phyloP scores from a whole-genome alignment of 1,284 basidiomycete genomes.

The Heterobasidion irregulare region DNA sequence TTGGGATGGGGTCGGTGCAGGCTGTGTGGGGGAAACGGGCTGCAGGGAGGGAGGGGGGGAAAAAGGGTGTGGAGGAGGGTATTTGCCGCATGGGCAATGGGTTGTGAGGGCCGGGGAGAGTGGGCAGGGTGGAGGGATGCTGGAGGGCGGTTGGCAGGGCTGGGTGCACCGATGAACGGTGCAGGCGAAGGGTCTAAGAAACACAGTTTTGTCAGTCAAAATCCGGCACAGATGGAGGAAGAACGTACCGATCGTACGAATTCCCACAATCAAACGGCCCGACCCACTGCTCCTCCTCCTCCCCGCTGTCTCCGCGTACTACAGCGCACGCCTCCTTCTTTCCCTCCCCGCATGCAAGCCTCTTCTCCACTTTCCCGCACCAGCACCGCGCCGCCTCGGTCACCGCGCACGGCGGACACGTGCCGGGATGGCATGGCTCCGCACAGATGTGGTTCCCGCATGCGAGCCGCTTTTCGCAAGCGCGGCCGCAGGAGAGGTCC shows the following conservation, averaged over 20 bases:
- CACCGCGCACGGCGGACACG: too few species aligned
- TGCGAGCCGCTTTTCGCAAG: too few species aligned
- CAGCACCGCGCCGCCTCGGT: too few species aligned
- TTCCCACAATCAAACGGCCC: constrained; percentile 59
- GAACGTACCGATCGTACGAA: constrained; percentile 48
- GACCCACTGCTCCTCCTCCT: too few species aligned
- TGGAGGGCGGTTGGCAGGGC: constrained; percentile 65
- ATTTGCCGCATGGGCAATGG: constrained; percentile 78
- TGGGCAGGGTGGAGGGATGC: constrained; percentile 56
- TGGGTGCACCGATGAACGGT: constrained; percentile 65
- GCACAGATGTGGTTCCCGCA: too few species aligned
- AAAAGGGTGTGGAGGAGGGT: constrained; percentile 36
- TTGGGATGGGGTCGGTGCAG: constrained; percentile 75
- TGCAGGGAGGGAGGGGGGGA: constrained; percentile 17
- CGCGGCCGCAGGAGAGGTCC: too few species aligned
- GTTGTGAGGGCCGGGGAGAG: constrained; percentile 59
- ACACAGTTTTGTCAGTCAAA: background rate
- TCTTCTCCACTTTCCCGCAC: too few species aligned
- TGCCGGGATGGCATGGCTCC: too few species aligned
- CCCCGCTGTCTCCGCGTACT: too few species aligned
- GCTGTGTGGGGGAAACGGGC: constrained; percentile 35
- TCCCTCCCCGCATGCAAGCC: too few species aligned
- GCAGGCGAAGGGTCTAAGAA: constrained; percentile 62
- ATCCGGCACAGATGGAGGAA: background rate
- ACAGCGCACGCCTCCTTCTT: too few species aligned